phyloP scores from a whole-genome alignment of 331 rosid genomes.

The Arachis monticola region DNA sequence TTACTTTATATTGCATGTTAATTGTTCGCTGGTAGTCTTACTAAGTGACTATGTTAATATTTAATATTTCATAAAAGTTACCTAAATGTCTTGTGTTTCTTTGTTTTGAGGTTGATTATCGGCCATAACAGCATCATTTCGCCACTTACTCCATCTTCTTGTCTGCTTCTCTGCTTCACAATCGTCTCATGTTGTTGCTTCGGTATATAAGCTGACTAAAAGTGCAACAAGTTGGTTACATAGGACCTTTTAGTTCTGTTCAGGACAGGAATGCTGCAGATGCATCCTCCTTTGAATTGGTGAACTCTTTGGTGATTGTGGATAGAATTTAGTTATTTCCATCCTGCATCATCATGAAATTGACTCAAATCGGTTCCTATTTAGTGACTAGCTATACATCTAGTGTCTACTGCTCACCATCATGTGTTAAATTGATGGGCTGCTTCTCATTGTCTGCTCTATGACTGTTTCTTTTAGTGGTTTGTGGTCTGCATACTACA shows the following conservation, averaged over 20 bases:
- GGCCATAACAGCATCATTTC: slow-evolving; percentile 63
- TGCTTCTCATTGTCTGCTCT: slow-evolving; percentile 36
- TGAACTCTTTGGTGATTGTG: slow-evolving; percentile 37
- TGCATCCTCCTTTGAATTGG: slow-evolving; percentile 44
- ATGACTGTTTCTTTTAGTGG: slow-evolving; percentile 25
- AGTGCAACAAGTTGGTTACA: slow-evolving; percentile 47
- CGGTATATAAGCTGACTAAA: slow-evolving; percentile 49
- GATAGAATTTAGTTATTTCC: slow-evolving; percentile 36
- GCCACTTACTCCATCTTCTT: slow-evolving; percentile 55
- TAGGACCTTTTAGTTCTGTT: slow-evolving; percentile 41
- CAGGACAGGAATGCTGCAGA: slow-evolving; percentile 45
- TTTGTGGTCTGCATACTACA: slow-evolving; percentile 13
- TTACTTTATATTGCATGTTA: slow-evolving; percentile 52
- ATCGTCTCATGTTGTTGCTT: slow-evolving; percentile 59
- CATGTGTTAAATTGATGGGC: slow-evolving; percentile 35
- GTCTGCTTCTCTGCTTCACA: slow-evolving; percentile 67
- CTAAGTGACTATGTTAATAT: slow-evolving; percentile 35
- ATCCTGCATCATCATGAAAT: slow-evolving; percentile 33
- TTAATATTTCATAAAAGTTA: slow-evolving; percentile 46
- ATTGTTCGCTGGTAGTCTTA: slow-evolving; percentile 39
- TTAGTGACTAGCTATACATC: slow-evolving; percentile 23
- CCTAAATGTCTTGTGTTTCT: slow-evolving; percentile 64
- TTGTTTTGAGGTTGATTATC: slow-evolving; percentile 70
- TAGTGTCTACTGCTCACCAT: slow-evolving; percentile 38
- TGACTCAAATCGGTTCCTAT: slow-evolving; percentile 12